Evolutionary conservation across 306 rosid genomes (phyloP), one percentile per base, ranked within the genome.

Genomic region (Vigna radiata): DNA sequence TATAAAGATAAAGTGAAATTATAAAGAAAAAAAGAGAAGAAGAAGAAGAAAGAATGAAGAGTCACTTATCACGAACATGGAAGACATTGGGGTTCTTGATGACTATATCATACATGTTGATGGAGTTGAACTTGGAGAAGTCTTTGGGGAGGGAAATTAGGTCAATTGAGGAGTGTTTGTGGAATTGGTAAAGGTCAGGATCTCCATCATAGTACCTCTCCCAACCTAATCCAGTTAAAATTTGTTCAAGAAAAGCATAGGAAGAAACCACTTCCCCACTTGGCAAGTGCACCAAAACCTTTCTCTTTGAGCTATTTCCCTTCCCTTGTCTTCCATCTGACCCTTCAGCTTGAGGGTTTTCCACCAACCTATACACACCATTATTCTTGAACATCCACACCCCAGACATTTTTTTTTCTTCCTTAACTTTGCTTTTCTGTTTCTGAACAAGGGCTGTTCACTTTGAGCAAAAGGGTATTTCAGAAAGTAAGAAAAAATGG

Each of bases 201-300:
- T 89, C 99, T 1, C 98, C 96, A 1, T 85, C 94, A 44, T 92
- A 88, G 71, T 96, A 96, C 89, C 99, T 92, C 81, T 96, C 98
- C 99, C 99, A 96, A 8, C 99, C 99, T 25, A 96, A 73, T 1
- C 85, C 90, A 0, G 82, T 78, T 64, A 96, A 65, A 12, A 96
- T 85, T 41, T 85, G 81, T 86, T 96, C 96, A 0, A 96, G 89
- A 47, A 65, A 81, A 0, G 81, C 27, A 77, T 96, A 96, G 1
- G 97, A 92, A 4, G 86, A 69, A 2, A 96, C 97, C 1, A 72
- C 87, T 55, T 96, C 81, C 0, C 96, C 96, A 0, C 84, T 88
- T 1, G 98, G 96, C 19, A 96, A 74, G 88, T 96, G 66, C 75
- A 91, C 91, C 86, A 96, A 71, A 4, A 73, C 88, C 90, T 90